Evolutionary conservation across 305 asterid genomes (phyloP), one percentile per base, ranked within the genome.

Genomic region (Plantago coronopus): DNA sequence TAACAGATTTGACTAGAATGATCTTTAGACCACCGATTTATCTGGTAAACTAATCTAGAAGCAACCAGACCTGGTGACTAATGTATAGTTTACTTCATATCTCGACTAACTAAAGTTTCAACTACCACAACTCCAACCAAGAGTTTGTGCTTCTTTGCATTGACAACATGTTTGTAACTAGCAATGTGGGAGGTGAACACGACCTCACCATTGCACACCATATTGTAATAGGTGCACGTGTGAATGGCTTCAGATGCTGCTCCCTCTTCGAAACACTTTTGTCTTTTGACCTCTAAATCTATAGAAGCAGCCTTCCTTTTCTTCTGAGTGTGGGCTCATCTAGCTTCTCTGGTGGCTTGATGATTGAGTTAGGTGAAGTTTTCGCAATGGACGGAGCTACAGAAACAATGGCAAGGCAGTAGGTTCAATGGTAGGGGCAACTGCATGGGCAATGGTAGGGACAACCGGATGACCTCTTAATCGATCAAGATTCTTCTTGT

Each of bases 191-290:
- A 54, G 17, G 37, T 75, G 65, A 69, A 80, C 47, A 85, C 95
- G 0, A 79, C 78, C 57, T 76, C 83, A 34, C 96, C 83, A 59
- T 83, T 85, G 86, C 96, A 90, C 45, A 90, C 87, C 74, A 87
- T 88, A 17, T 87, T 83, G 56, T 93, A 90, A 13, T 77, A 53
- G 17, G 40, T 48, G 69, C 97, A 90, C 10, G 65, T 48, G 0
- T 78, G 83, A 37, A 90, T 84, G 14, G 78, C 70, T 8, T 61
- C 55, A 59, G 76, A 81, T 17, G 85, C 79, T 7, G 90, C 90
- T 53, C 97, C 97, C 60, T 80, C 84, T 62, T 76, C 80, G 83
- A 90, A n/a, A 5, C 87, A 72, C 67, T 79, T 81, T 59, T 70
- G 72, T 53, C 67, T 80, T 68, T 90, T 81, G 7, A 82, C 68